A percentile compares a stretch with the other conserved stretches of the same genome.
Evolutionary conservation across 2,329 filamentous ascomycete species (phyloP).

Genomic region (Fusarium sororula): DNA sequence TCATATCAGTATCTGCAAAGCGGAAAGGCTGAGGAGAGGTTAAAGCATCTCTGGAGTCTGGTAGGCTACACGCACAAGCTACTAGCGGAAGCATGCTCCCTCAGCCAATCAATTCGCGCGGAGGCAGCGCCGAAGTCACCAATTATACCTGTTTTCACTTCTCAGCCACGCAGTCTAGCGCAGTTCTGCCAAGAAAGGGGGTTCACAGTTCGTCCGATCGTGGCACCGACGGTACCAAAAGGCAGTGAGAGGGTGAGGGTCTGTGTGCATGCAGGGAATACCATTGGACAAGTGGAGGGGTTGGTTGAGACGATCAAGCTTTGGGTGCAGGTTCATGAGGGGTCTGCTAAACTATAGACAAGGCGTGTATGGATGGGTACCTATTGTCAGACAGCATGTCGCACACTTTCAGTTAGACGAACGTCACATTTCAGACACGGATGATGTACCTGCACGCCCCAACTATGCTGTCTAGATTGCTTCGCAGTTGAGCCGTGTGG

Average conservation of each 20-base stretch:
- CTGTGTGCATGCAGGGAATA: conserved; percentile 75
- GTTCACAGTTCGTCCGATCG: conserved; percentile 62
- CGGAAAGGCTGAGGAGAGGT: conserved; percentile 55
- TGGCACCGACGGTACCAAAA: conserved; percentile 72
- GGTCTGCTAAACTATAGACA: neutral
- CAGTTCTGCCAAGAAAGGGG: conserved; percentile 66
- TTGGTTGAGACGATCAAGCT: conserved; percentile 58
- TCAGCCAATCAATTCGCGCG: conserved; percentile 42
- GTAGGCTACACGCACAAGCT: conserved; percentile 55
- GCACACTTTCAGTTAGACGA: too few species aligned
- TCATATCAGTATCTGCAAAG: conserved; percentile 65
- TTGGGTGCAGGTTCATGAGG: conserved; percentile 50
- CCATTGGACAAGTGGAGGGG: conserved; percentile 62
- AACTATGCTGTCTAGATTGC: too few species aligned
- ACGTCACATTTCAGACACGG: too few species aligned
- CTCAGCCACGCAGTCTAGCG: conserved; percentile 66
- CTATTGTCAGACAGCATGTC: too few species aligned
- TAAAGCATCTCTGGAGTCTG: conserved; percentile 46
- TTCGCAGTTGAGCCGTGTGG: too few species aligned
- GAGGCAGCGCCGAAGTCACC: conserved; percentile 61
- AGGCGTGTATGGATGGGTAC: too few species aligned
- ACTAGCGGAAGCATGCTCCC: conserved; percentile 50
- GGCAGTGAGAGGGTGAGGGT: conserved; percentile 72
- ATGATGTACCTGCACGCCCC: too few species aligned
- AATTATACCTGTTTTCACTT: conserved; percentile 71